phyloP scores from a whole-genome alignment of 2,329 filamentous ascomycete species.

The Neurospora sp. region DNA sequence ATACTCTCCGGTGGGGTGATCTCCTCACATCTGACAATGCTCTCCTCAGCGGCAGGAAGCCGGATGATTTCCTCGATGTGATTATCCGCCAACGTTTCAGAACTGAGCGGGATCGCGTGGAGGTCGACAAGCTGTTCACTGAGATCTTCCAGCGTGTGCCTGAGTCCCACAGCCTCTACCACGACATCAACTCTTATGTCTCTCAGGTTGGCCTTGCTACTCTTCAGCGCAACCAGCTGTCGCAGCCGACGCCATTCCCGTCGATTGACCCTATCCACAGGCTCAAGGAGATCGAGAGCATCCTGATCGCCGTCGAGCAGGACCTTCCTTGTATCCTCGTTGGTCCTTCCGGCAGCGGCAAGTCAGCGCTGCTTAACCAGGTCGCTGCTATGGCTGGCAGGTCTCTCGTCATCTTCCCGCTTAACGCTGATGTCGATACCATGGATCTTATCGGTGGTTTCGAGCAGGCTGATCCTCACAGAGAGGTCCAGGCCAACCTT shows the following conservation, averaged over 20 bases:
- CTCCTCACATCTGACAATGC: constrained; percentile 53
- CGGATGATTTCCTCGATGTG: constrained; percentile 68
- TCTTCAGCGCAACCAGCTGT: constrained; percentile 48
- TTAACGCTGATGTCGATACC: constrained; percentile 92
- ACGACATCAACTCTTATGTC: constrained; percentile 55
- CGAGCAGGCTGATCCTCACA: constrained; percentile 79
- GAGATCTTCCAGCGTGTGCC: constrained; percentile 47
- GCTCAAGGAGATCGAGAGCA: constrained; percentile 69
- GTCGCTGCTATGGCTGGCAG: constrained; percentile 73
- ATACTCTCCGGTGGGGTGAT: constrained; percentile 80
- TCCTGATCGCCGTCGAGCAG: constrained; percentile 79
- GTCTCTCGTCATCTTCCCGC: constrained; percentile 68
- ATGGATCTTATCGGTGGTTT: constrained; percentile 97
- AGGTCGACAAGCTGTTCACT: constrained; percentile 57
- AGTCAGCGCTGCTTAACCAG: constrained; percentile 70
- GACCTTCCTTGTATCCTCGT: constrained; percentile 84
- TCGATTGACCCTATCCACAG: constrained; percentile 42
- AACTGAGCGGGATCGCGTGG: constrained; percentile 53
- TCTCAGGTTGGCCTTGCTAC: constrained; percentile 75
- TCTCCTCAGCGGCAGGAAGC: constrained; percentile 48
- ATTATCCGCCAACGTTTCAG: constrained; percentile 86
- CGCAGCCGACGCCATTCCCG: constrained; percentile 43
- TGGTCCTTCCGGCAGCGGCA: constrained; percentile 76
- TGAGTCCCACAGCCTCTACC: constrained; percentile 56
- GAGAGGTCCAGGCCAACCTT: constrained; percentile 57